Evolutionary conservation across 2,329 filamentous ascomycete genomes (phyloP).

Genomic region (Coniochaeta sp.): DNA sequence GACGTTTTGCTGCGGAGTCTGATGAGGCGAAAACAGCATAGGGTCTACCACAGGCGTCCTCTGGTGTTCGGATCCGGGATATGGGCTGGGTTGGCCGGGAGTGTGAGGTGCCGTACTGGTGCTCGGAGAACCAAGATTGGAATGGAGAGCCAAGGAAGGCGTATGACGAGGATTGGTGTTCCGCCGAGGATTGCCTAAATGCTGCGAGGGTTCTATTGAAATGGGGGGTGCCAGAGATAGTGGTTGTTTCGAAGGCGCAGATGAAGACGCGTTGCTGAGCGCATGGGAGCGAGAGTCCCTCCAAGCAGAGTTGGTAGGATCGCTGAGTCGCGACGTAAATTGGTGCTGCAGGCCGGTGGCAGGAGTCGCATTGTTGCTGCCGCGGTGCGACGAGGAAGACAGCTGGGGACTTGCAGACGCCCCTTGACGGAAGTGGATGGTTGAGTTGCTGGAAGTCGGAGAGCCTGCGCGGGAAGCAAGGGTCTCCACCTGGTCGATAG

Average conservation of each 20-base stretch:
- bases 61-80: conserved; percentile 25
- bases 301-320: background rate
- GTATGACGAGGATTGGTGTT: conserved; percentile 42
- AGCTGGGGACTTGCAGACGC: conserved; percentile 49
- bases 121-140: conserved; percentile 37
- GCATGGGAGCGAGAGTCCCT: background rate
- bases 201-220: conserved; percentile 42
- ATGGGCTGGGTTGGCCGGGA: conserved; percentile 30
- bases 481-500: conserved; percentile 70
- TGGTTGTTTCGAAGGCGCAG: conserved; percentile 19
- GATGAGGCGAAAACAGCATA: conserved; percentile 60
- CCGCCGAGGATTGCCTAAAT: conserved; percentile 35
- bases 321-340: conserved; percentile 1
- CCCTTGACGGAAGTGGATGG: conserved; percentile 41
- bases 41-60: conserved; percentile 36
- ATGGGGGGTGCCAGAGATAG: conserved; percentile 43
- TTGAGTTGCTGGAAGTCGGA: conserved; percentile 50
- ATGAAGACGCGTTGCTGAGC: background rate
- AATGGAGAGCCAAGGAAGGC: conserved; percentile 40
- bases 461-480: conserved; percentile 63
- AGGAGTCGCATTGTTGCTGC: conserved; percentile 23
- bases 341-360: conserved; percentile 13
- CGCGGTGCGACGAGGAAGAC: conserved; percentile 26
- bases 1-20: conserved; percentile 60
- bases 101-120: conserved; percentile 20